phyloP scores from a whole-genome alignment of 2,329 filamentous ascomycete species.

The Paramyrothecium roridum region DNA sequence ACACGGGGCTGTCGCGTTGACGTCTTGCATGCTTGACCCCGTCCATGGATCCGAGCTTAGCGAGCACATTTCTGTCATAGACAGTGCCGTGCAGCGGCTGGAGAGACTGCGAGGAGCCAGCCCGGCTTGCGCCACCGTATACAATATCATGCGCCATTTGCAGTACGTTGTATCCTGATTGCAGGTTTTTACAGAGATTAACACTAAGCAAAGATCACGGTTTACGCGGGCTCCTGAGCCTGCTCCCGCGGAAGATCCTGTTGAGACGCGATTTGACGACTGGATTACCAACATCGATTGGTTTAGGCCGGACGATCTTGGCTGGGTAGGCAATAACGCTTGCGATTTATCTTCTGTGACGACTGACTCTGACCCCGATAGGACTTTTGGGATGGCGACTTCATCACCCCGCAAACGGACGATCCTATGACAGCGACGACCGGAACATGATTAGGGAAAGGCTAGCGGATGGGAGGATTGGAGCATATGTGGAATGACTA shows the following conservation, averaged over 20 bases:
- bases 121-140: constrained; percentile 8
- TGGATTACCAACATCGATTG: constrained; percentile 12
- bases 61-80: constrained; percentile 3
- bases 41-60: constrained; percentile 1
- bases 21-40: constrained; percentile 10
- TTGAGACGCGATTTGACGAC: constrained; percentile 8
- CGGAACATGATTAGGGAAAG: neutral
- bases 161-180: constrained; percentile 5
- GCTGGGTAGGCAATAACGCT: constrained; percentile 5
- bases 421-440: neutral
- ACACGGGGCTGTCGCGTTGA: constrained; percentile 11
- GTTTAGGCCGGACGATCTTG: constrained; percentile 11
- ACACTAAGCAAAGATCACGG: constrained; percentile 2
- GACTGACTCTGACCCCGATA: neutral
- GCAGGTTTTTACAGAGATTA: neutral
- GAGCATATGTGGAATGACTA: neutral
- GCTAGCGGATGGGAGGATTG: neutral
- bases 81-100: constrained; percentile 5
- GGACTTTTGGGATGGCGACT: constrained; percentile 9
- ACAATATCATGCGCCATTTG: constrained; percentile 8
- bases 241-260: neutral
- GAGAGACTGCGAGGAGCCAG: constrained; percentile 6
- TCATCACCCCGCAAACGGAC: constrained; percentile 3
- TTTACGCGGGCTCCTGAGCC: constrained; percentile 2
- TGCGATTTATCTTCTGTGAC: neutral